phyloP scores from a whole-genome alignment of 2,329 filamentous ascomycete species.

The Colletotrichum tropicicola region DNA sequence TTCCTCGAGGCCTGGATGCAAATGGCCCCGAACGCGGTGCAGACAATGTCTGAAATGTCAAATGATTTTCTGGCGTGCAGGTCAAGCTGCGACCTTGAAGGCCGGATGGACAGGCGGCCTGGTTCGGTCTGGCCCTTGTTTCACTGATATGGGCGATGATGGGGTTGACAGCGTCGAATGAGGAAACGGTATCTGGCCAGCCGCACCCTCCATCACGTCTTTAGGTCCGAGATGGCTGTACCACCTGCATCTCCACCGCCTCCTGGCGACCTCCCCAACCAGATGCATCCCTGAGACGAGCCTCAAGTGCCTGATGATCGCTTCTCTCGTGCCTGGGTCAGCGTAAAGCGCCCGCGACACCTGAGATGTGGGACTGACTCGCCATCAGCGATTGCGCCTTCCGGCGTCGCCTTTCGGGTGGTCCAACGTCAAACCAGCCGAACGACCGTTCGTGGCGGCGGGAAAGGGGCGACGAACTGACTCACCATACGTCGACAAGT shows the following conservation, averaged over 20 bases:
- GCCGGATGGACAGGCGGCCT: conserved; percentile 20
- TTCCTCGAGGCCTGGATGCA: no score
- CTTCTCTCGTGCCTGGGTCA: conserved; percentile 26
- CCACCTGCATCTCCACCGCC: conserved; percentile 30
- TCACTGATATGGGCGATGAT: conserved; percentile 25
- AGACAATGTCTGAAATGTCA: conserved; percentile 7
- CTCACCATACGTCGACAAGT: background rate
- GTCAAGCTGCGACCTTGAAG: conserved; percentile 15
- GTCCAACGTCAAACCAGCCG: conserved; percentile 10
- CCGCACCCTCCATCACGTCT: conserved; percentile 22
- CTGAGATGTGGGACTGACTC: conserved; percentile 14
- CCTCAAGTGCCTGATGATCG: conserved; percentile 30
- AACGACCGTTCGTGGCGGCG: conserved; percentile 2
- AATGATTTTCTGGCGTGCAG: conserved; percentile 15
- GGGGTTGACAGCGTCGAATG: conserved; percentile 17
- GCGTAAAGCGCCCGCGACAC: conserved; percentile 14
- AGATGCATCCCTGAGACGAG: conserved; percentile 25
- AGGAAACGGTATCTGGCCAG: conserved; percentile 23
- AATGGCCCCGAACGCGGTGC: no score
- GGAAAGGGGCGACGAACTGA: conserved; percentile 15
- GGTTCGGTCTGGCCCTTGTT: conserved; percentile 27
- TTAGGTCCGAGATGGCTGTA: conserved; percentile 20
- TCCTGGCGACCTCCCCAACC: conserved; percentile 1
- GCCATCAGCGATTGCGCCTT: conserved; percentile 20
- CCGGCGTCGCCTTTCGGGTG: background rate